Percentiles rank a stretch among this genome's conserved stretches.
Evolutionary conservation across 148 eudicot genomes (phyloP).

Genomic region (Fagopyrum homotropicum): DNA sequence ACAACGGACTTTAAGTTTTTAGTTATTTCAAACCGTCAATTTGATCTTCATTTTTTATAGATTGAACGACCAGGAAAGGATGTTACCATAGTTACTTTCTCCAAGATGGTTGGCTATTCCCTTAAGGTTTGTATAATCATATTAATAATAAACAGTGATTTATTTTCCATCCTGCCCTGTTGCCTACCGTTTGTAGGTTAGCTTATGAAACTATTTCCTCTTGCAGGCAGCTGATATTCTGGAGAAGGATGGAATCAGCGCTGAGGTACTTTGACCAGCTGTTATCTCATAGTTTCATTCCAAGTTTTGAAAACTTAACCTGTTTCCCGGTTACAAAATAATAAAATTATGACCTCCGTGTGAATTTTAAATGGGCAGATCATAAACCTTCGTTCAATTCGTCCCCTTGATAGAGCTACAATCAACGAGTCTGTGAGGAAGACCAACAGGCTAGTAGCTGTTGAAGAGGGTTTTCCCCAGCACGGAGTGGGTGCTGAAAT

Average conservation of each 20-base stretch:
- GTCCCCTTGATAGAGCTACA: constrained; percentile 76
- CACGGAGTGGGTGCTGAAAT: constrained; percentile 98
- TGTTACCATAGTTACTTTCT: constrained; percentile 32
- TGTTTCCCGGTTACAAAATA: background rate
- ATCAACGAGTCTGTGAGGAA: constrained; percentile 86
- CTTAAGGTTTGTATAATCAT: constrained; percentile 26
- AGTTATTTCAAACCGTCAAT: background rate
- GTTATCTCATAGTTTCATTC: background rate
- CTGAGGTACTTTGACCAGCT: constrained; percentile 25
- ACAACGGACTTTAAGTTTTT: background rate
- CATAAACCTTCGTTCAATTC: constrained; percentile 82
- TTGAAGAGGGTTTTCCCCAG: constrained; percentile 90
- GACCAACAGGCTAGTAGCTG: constrained; percentile 70
- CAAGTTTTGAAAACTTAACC: background rate
- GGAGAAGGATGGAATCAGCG: constrained; percentile 51
- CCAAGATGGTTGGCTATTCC: constrained; percentile 43
- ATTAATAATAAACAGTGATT: background rate
- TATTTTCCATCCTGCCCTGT: background rate
- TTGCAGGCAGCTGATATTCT: constrained; percentile 62
- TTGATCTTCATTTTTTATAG: constrained; percentile 14
- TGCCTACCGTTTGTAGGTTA: background rate
- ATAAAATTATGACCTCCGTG: background rate
- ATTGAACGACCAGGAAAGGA: constrained; percentile 41
- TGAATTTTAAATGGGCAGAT: constrained; percentile 38
- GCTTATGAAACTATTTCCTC: constrained; percentile 10